A percentile compares a stretch with the other conserved stretches of the same genome.
These are phyloP conservation scores for Achlya hypogyna DNA, from an alignment of 352 stramenopile genomes.

Conservation along the genomic window DNA sequence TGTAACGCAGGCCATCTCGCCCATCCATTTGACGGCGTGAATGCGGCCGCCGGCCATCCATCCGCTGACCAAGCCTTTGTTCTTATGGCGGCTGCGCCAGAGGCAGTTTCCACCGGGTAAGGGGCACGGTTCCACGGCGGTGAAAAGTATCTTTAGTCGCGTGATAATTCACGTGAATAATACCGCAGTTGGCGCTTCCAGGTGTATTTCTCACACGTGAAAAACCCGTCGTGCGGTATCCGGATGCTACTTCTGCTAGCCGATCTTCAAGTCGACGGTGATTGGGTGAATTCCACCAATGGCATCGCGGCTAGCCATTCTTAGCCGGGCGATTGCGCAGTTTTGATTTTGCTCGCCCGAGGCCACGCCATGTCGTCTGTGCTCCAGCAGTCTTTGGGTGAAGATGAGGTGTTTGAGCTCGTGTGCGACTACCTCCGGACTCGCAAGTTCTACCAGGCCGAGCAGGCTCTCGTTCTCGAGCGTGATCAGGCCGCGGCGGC, in stretches of 20 bases:
- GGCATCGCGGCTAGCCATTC: background rate
- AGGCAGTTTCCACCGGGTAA: no score
- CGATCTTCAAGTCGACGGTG: background rate
- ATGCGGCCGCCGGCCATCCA: no score
- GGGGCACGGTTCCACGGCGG: no score
- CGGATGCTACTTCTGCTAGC: background rate
- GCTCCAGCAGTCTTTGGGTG: slow-evolving; percentile 68
- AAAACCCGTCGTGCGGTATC: background rate
- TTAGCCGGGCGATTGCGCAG: background rate
- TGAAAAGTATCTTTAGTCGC: background rate
- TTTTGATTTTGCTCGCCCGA: background rate
- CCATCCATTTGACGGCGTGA: no score
- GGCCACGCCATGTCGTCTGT: slow-evolving; percentile 35
- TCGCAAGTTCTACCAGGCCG: slow-evolving; percentile 78
- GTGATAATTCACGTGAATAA: no score
- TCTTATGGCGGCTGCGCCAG: no score
- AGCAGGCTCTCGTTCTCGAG: slow-evolving; percentile 61
- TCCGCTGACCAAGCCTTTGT: no score
- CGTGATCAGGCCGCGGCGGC: slow-evolving; percentile 30
- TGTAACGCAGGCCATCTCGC: no score
- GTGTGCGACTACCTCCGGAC: slow-evolving; percentile 83
- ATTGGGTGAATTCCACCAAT: background rate
- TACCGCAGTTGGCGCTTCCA: no score
- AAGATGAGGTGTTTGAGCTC: slow-evolving; percentile 81
- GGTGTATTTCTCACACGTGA: background rate